Evolutionary conservation across 768 basidiomycete species (phyloP), one percentile per base, ranked within the genome.

Genomic region (Psilocybe sp.): DNA sequence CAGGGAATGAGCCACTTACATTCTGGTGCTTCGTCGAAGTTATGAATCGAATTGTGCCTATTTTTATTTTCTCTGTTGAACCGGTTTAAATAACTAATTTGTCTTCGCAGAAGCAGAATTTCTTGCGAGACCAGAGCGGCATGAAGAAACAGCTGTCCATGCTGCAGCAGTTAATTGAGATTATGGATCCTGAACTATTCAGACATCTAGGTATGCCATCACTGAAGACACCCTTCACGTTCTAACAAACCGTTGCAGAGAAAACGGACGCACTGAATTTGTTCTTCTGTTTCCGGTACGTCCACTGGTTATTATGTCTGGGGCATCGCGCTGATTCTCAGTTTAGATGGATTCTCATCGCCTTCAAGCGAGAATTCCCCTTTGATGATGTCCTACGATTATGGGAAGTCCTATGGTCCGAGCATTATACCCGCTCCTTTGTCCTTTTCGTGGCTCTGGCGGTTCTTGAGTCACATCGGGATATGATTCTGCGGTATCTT

Each of bases 1-100:
- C 79, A 46, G 89, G 84, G 6, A 87, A 97, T 55, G 94, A 96
- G 60, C 89, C 87, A 46, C 68, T 92, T 69, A 92, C 91, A 1
- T 98, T 98, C 69, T 98, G 95, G 94, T 93, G 92, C 62, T 93
- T 99, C 61, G 93, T 90, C 16, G 82, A 87, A 55, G 82, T 95
- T 54, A 98, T 99, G 97, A 79, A 89, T 61, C 85, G 91, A 49
- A 97, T 97, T 92, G 95, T 91, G 47, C 50, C 84, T 73, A 35
- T 56, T 44, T 18, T 50, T 41, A 18, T 16, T 18, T 16, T 46
- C 6, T 14, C 2, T 48, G n/a, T 39, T 32, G 14, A 14, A 15
- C 32, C 36, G 33, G 28, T 37, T 44, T 42, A 14, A 44, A 54
- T 56, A 28, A 59, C 33, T 41, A 14, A 34, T 49, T 32, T 52